These are phyloP conservation scores for Pyrus pyrifolia DNA, from an alignment of 306 rosid species.

Conservation along the genomic window DNA sequence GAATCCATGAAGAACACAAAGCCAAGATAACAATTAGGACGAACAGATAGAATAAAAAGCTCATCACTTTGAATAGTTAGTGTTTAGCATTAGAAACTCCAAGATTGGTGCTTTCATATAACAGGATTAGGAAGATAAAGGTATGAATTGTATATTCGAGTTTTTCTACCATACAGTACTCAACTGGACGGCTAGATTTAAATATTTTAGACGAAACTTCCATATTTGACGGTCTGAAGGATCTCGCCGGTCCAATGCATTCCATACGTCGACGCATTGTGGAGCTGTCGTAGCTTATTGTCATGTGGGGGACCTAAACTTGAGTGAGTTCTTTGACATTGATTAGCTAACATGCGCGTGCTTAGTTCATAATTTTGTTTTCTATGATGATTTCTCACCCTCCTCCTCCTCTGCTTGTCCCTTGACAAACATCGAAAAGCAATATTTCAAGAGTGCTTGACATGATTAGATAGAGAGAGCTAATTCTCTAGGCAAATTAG, in stretches of 20 bases:
- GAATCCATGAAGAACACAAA: constrained; percentile 29
- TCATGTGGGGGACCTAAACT: constrained; percentile 10
- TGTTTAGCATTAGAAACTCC: neutral
- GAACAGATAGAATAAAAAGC: constrained; percentile 12
- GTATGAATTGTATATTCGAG: neutral
- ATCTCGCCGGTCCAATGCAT: neutral
- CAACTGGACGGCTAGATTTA: neutral
- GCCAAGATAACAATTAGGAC: constrained; percentile 23
- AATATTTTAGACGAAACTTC: neutral
- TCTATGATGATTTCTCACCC: constrained; percentile 20
- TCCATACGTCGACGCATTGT: neutral
- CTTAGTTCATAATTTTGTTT: constrained; percentile 36
- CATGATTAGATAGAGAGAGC: neutral
- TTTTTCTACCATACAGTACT: neutral
- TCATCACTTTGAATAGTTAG: neutral
- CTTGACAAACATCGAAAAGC: neutral
- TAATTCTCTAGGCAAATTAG: neutral
- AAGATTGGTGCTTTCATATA: constrained; percentile 1
- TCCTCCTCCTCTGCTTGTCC: constrained; percentile 11
- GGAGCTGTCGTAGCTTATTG: neutral
- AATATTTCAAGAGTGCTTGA: neutral
- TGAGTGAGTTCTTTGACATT: constrained; percentile 26
- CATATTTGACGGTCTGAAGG: neutral
- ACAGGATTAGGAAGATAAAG: constrained; percentile 13
- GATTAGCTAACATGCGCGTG: constrained; percentile 26